Evolutionary conservation across 768 basidiomycete species (phyloP), one percentile per base, ranked within the genome.

Genomic region (Cyathus striatus): DNA sequence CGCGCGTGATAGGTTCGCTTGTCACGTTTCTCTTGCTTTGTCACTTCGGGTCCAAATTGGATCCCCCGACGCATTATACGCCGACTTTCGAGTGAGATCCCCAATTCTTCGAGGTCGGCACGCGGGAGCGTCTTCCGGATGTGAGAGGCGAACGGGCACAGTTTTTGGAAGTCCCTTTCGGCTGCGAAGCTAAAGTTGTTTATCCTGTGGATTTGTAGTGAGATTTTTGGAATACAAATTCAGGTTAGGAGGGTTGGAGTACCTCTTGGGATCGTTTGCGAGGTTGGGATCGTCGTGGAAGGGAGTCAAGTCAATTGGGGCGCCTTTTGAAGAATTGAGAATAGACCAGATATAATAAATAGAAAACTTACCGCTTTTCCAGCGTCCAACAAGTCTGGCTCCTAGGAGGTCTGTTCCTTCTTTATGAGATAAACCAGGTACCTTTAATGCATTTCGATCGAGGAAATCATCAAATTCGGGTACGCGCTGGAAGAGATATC

Each of bases 401-500:
- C 53, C 53, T 18, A 55, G 43, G 12, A 52, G 49, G 21, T 70
- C 73, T 30, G 66, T 66, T n/a, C 75, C 72, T 46, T 75, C 56
- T 38, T 64, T 49, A 6, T 44, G 44, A 1, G 61, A 61, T 36
- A 76, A 50, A 1, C 24, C 22, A 12, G 38, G 38, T 12, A 40
- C 24, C 5, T 40, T 40, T 20, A 74, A 49, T 4, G 75, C 65
- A 49, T 76, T 63, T 35, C 58, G 50, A 10, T 54, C 52, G 36
- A 75, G 54, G 61, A 73, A 76, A 6, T 67, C 50, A 54, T 74
- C 52, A 56, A 76, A 78, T 44, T 78, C 74, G 3, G 72, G 74
- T 4, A 76, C 71, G n/a, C 60, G 56, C 52, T 78, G 76, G 58
- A 69, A 61, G n/a, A 78, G 64, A 40, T 73, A 67, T 25, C 76